Evolutionary conservation across 345 rosid species (phyloP).

Genomic region (Rhodamnia argentea): DNA sequence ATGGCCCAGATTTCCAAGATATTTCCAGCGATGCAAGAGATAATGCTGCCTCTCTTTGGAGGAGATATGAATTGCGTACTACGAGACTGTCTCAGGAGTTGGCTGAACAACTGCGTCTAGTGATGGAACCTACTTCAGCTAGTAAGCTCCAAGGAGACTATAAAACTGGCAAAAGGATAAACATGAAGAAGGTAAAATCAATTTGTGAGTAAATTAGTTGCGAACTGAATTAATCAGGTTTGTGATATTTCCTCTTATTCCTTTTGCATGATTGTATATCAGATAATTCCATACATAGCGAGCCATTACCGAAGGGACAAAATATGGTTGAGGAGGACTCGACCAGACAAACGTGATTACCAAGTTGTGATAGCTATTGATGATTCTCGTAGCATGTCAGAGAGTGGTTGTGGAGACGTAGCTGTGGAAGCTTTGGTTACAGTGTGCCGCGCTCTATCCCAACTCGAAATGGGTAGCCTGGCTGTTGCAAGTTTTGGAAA

Average conservation of each 20-base stretch:
- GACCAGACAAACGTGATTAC: conserved; percentile 94
- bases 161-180: conserved; percentile 89
- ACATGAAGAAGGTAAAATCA: conserved; percentile 74
- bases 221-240: background rate
- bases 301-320: conserved; percentile 92
- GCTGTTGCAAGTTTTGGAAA: conserved; percentile 90
- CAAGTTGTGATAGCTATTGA: conserved; percentile 90
- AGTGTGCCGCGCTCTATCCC: conserved; percentile 88
- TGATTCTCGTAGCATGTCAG: conserved; percentile 92
- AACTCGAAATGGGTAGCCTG: conserved; percentile 85
- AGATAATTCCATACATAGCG: conserved; percentile 92
- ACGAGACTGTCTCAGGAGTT: conserved; percentile 79
- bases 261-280: background rate
- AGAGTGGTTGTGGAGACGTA: conserved; percentile 71
- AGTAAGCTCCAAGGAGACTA: conserved; percentile 97
- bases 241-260: background rate
- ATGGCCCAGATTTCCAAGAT: conserved; percentile 28
- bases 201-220: background rate
- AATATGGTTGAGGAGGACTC: conserved; percentile 91
- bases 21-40: conserved; percentile 27
- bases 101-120: conserved; percentile 91
- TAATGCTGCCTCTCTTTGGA: conserved; percentile 57
- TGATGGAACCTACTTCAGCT: conserved; percentile 85
- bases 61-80: conserved; percentile 67
- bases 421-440: conserved; percentile 93